Conservation (phyloP, 768 basidiomycete genomes). For the Leccinellum albellum region DNA sequence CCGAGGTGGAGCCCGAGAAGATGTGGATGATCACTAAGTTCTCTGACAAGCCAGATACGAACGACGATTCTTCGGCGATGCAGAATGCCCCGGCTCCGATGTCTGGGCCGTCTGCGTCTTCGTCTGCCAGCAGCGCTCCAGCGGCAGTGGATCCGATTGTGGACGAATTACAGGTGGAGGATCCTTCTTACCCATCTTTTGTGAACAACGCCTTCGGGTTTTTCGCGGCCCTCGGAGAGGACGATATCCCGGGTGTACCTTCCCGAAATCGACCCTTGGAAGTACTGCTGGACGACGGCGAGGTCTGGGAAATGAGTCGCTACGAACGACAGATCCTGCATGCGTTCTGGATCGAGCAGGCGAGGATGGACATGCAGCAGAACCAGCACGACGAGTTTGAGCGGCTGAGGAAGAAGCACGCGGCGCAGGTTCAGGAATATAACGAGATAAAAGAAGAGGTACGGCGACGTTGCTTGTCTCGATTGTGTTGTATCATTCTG, state of each 20-base stretch:
- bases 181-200: slow-evolving; percentile 8
- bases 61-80: not conserved
- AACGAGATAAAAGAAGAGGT: slow-evolving; percentile 55
- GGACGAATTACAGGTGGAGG: not conserved
- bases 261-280: slow-evolving; percentile 34
- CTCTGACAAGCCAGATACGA: not conserved
- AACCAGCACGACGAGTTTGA: slow-evolving; percentile 42
- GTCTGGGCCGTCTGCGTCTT: not conserved
- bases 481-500: not conserved
- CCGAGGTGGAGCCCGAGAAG: slow-evolving; percentile 22
- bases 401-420: slow-evolving; percentile 36
- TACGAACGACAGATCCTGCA: slow-evolving; percentile 46
- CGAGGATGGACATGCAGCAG: slow-evolving; percentile 31
- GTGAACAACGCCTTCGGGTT: slow-evolving; percentile 30
- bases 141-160: not conserved
- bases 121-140: not conserved
- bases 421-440: slow-evolving; percentile 35
- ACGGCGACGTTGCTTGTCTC: slow-evolving; percentile 3
- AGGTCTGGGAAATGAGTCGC: slow-evolving; percentile 54
- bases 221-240: slow-evolving; percentile 37
- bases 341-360: slow-evolving; percentile 44
- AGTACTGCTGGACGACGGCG: slow-evolving; percentile 31
- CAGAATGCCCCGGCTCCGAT: not conserved
- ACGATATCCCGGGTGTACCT: slow-evolving; percentile 38
- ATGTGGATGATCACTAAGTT: slow-evolving; percentile 24